These are phyloP conservation scores for Mycena floridula DNA, from an alignment of 768 basidiomycete genomes.

Conservation along the genomic window DNA sequence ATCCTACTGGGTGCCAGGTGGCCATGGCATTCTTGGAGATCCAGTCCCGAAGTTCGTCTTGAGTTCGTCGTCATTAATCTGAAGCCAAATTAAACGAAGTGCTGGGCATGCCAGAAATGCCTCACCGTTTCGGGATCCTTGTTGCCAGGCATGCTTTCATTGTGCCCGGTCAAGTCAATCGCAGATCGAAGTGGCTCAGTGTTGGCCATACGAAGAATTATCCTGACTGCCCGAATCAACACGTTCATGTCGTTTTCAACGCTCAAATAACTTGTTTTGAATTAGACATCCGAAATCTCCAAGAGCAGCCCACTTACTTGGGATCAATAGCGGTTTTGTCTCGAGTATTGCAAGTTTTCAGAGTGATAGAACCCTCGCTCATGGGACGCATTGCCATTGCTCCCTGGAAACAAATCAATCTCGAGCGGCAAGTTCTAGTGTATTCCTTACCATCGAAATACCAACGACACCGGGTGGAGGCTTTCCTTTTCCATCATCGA, in stretches of 20 bases:
- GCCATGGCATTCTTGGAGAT: slow-evolving; percentile 4
- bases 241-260: slow-evolving; percentile 11
- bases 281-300: not conserved
- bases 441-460: not conserved
- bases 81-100: not conserved
- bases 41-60: slow-evolving; percentile 10
- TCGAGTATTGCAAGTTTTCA: slow-evolving; percentile 3
- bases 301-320: slow-evolving; percentile 1
- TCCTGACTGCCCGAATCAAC: slow-evolving; percentile 12
- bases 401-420: no score
- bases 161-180: slow-evolving; percentile 5
- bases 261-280: slow-evolving; percentile 12
- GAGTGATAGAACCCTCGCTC: slow-evolving; percentile 5
- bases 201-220: slow-evolving; percentile 15
- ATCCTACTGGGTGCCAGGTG: slow-evolving; percentile 9
- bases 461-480: not conserved
- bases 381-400: no score
- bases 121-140: not conserved
- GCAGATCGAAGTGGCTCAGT: slow-evolving; percentile 9
- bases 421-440: no score
- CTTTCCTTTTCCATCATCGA: not conserved
- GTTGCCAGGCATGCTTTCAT: slow-evolving; percentile 12
- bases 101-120: not conserved
- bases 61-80: slow-evolving; percentile 10
- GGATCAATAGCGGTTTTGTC: slow-evolving; percentile 9